Evolutionary conservation across 2,329 filamentous ascomycete genomes (phyloP).

Genomic region (Fusarium musae): DNA sequence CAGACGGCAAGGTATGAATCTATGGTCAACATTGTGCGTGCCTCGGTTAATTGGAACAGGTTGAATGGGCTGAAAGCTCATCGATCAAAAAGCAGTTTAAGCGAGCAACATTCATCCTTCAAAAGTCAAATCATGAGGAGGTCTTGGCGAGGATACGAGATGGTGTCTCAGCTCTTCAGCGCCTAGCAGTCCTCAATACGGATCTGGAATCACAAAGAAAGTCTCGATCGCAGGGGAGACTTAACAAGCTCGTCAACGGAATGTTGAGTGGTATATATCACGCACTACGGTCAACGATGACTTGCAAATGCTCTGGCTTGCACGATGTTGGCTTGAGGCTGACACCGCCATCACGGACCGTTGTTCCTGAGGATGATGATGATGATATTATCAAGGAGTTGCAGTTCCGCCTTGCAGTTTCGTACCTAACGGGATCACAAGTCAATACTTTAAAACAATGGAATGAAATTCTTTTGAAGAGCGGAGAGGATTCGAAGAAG

Average conservation of each 20-base stretch:
- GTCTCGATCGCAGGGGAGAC: not conserved
- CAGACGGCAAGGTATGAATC: not conserved
- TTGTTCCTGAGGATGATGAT: not conserved
- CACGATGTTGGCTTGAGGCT: not conserved
- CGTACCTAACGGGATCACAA: fast-evolving
- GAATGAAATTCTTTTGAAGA: not conserved
- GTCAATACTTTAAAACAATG: not conserved
- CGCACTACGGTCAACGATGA: fast-evolving
- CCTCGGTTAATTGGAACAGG: not conserved
- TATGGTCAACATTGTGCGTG: too few species aligned
- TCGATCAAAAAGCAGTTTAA: not conserved
- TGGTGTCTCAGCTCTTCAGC: not conserved
- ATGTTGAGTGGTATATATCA: not conserved
- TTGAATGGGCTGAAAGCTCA: fast-evolving
- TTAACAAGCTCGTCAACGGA: not conserved
- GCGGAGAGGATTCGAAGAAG: fast-evolving
- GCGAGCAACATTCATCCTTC: not conserved
- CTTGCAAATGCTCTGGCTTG: not conserved
- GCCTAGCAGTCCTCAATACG: not conserved
- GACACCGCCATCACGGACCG: fast-evolving
- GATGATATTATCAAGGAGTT: not conserved
- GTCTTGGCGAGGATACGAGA: not conserved
- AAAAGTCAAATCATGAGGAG: not conserved
- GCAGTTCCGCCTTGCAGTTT: not conserved
- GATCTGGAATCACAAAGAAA: not conserved